Conservation (phyloP, 2,329 filamentous ascomycete species). For the Aspergillus ustus region DNA sequence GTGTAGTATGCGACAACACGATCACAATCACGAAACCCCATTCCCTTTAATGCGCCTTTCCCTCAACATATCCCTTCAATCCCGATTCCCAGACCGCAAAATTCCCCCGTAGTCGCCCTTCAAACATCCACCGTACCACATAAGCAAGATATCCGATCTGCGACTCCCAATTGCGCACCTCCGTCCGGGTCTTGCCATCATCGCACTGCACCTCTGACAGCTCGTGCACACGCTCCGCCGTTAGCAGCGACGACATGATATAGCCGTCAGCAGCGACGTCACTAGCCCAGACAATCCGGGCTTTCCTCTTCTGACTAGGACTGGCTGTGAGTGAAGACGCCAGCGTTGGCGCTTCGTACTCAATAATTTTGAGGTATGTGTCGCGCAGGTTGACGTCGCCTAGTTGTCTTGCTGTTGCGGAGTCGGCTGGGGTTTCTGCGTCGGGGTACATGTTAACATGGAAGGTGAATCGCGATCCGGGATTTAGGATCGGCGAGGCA, state of each 20-base stretch:
- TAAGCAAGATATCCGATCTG: slow-evolving; percentile 50
- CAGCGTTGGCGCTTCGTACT: slow-evolving; percentile 34
- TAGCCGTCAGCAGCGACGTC: slow-evolving; percentile 36
- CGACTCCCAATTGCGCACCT: slow-evolving; percentile 51
- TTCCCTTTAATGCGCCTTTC: background rate
- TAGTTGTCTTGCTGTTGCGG: slow-evolving; percentile 31
- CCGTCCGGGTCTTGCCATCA: slow-evolving; percentile 28
- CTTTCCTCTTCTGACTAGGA: slow-evolving; percentile 9
- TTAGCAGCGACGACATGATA: slow-evolving; percentile 41
- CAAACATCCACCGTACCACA: slow-evolving; percentile 49
- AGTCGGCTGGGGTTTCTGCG: slow-evolving; percentile 18
- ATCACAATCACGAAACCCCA: background rate
- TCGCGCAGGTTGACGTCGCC: background rate
- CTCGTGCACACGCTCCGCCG: slow-evolving; percentile 54
- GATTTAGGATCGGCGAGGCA: slow-evolving; percentile 35
- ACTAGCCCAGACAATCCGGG: slow-evolving; percentile 35
- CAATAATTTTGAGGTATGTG: slow-evolving; percentile 36
- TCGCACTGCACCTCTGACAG: slow-evolving; percentile 41
- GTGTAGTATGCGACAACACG: background rate
- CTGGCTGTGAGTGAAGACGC: slow-evolving; percentile 2
- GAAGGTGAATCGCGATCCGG: slow-evolving; percentile 51
- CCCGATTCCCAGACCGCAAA: slow-evolving; percentile 49
- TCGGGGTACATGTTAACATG: slow-evolving; percentile 48
- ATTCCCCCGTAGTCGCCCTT: slow-evolving; percentile 37
- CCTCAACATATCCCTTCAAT: slow-evolving; percentile 48